Conservation (phyloP, 805 yeast genomes). For the Cyberlindnera mrakii region DNA sequence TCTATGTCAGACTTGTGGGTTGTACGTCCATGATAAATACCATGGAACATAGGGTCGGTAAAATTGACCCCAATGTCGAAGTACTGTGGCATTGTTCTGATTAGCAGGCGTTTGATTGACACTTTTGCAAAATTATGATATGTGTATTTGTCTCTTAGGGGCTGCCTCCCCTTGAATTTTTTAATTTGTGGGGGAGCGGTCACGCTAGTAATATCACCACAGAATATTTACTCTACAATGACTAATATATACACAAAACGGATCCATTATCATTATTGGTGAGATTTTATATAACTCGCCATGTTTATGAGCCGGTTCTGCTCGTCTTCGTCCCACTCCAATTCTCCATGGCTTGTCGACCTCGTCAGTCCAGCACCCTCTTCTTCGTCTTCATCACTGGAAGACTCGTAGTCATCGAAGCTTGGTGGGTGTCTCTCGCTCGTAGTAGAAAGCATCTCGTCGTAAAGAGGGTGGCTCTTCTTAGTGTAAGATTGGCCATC, state of each 20-base stretch:
- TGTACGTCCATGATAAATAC: constrained; percentile 64
- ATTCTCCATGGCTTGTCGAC: constrained; percentile 31
- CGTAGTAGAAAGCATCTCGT: constrained; percentile 25
- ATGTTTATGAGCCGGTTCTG: constrained; percentile 25
- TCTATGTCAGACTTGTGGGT: constrained; percentile 64
- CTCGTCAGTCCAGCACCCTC: constrained; percentile 29
- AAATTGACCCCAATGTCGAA: constrained; percentile 64
- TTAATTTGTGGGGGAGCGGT: no score
- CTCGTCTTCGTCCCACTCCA: constrained; percentile 29
- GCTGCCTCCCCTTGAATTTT: no score
- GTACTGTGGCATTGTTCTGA: constrained; percentile 11
- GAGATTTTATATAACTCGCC: constrained; percentile 25
- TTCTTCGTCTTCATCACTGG: constrained; percentile 24
- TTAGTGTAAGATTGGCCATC: constrained; percentile 72
- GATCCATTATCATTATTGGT: constrained; percentile 2
- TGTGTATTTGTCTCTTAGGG: background rate
- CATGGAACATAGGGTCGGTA: constrained; percentile 85
- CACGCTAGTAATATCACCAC: no score
- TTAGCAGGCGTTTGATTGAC: background rate
- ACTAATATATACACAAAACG: no score
- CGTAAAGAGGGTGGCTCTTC: constrained; percentile 52
- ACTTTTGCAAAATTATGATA: background rate
- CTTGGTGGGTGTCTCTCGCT: constrained; percentile 13
- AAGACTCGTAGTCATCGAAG: constrained; percentile 18
- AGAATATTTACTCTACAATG: no score